These are phyloP conservation scores for Aspergillus asperescens DNA, from an alignment of 495 filamentous ascomycete species.

Conservation along the genomic window DNA sequence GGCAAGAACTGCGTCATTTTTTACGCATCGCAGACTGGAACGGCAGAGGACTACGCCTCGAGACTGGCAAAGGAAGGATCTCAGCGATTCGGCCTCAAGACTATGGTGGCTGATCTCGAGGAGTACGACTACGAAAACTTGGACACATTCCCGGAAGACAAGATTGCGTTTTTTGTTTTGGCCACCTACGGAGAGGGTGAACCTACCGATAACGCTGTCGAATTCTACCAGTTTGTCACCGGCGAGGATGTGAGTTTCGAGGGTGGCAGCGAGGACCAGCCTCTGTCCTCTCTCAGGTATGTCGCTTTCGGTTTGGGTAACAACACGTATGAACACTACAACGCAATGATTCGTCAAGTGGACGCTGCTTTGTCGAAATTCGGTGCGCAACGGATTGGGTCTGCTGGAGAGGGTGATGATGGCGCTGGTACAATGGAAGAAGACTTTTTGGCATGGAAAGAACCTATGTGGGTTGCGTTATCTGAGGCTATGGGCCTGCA, in stretches of 20 bases:
- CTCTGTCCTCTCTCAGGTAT: constrained; percentile 82
- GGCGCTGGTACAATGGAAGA: constrained; percentile 99
- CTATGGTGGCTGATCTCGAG: constrained; percentile 96
- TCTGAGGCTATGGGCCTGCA: constrained; percentile 77
- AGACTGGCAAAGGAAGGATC: constrained; percentile 94
- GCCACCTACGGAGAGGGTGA: constrained; percentile 98
- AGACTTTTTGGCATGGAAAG: constrained; percentile 98
- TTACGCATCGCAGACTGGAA: constrained; percentile 97
- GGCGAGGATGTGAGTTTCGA: constrained; percentile 78
- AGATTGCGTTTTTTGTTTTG: constrained; percentile 90
- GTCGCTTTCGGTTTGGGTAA: constrained; percentile 94
- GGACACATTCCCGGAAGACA: constrained; percentile 81
- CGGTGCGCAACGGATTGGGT: constrained; percentile 77
- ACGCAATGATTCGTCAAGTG: constrained; percentile 92
- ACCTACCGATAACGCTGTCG: constrained; percentile 96
- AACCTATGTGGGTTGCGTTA: constrained; percentile 93
- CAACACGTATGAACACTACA: constrained; percentile 99
- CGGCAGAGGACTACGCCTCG: constrained; percentile 98
- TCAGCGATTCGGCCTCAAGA: constrained; percentile 92
- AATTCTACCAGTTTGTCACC: constrained; percentile 95
- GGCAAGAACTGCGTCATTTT: constrained; percentile 98
- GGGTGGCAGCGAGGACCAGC: constrained; percentile 63
- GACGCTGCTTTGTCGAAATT: constrained; percentile 72
- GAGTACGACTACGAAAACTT: constrained; percentile 97
- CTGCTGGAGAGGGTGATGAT: constrained; percentile 93